Evolutionary conservation across 1,139 yeast genomes (phyloP).

Genomic region (Nakaseomyces nivariensis): DNA sequence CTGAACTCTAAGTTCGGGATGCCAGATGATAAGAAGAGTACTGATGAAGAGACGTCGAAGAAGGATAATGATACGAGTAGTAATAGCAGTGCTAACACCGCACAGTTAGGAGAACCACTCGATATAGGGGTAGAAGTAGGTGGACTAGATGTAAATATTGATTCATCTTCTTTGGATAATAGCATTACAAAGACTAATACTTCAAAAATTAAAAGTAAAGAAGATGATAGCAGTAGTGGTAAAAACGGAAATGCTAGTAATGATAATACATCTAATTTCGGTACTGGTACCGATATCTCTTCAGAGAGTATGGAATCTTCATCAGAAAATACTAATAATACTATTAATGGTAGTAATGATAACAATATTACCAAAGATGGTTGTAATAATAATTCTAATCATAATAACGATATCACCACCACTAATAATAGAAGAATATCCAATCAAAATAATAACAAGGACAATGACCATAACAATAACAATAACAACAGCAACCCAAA

Average conservation of each 20-base stretch:
- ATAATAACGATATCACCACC: not conserved
- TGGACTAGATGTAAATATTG: not conserved
- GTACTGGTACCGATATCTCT: not conserved
- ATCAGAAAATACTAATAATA: no score
- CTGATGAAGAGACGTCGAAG: not conserved
- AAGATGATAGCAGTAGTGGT: not conserved
- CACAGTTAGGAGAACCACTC: not conserved
- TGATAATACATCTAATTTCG: not conserved
- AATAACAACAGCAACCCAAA: not conserved
- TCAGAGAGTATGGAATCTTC: not conserved
- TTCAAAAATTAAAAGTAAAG: not conserved
- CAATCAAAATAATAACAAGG: not conserved
- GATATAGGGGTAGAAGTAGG: conserved; percentile 2
- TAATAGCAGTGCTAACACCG: conserved; percentile 1
- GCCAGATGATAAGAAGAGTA: conserved; percentile 1
- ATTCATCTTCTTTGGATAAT: not conserved
- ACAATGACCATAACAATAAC: no score
- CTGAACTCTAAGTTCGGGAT: conserved; percentile 1
- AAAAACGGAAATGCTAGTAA: not conserved
- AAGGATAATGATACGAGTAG: not conserved
- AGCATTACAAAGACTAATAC: no score
- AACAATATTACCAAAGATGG: not conserved
- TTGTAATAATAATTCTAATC: not conserved
- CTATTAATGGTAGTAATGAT: not conserved
- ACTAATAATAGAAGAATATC: not conserved